Evolutionary conservation across 345 rosid species (phyloP).

Genomic region (Streptanthus diversifolius): DNA sequence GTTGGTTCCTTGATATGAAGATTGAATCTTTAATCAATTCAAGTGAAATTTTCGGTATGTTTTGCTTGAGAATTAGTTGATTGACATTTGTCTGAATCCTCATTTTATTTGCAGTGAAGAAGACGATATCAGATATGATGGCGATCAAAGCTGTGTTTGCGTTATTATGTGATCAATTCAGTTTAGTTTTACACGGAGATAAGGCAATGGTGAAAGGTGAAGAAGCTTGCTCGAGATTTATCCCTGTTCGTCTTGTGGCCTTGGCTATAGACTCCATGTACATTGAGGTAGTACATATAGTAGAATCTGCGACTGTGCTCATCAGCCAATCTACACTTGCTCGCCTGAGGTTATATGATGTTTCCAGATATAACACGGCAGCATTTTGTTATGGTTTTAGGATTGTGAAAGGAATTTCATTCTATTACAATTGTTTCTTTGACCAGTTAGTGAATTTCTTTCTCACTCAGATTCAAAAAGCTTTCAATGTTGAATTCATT

Average conservation of each 20-base stretch:
- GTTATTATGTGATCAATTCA: slow-evolving; percentile 44
- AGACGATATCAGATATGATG: slow-evolving; percentile 39
- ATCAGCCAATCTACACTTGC: slow-evolving; percentile 19
- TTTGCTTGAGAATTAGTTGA: not conserved
- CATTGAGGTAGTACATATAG: slow-evolving; percentile 35
- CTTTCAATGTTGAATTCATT: not conserved
- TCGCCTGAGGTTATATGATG: slow-evolving; percentile 10
- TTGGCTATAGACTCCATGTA: slow-evolving; percentile 9
- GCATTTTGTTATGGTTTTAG: slow-evolving; percentile 13
- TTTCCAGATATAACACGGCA: not conserved
- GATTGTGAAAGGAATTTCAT: slow-evolving; percentile 11
- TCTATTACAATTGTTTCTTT: slow-evolving; percentile 5
- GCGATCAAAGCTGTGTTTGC: slow-evolving; percentile 48
- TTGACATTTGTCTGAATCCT: slow-evolving; percentile 2
- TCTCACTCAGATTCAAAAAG: slow-evolving; percentile 6
- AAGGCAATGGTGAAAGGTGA: slow-evolving; percentile 11
- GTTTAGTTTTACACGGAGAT: not conserved
- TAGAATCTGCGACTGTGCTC: slow-evolving; percentile 18
- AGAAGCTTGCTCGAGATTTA: slow-evolving; percentile 7
- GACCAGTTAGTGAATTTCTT: slow-evolving; percentile 20
- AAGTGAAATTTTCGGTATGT: not conserved
- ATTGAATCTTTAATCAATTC: not conserved
- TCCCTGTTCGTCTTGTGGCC: slow-evolving; percentile 7
- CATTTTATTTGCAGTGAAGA: slow-evolving; percentile 47
- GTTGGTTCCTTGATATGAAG: not conserved